Evolutionary conservation across 495 filamentous ascomycete species (phyloP).

Genomic region (Xylaria palmicola): DNA sequence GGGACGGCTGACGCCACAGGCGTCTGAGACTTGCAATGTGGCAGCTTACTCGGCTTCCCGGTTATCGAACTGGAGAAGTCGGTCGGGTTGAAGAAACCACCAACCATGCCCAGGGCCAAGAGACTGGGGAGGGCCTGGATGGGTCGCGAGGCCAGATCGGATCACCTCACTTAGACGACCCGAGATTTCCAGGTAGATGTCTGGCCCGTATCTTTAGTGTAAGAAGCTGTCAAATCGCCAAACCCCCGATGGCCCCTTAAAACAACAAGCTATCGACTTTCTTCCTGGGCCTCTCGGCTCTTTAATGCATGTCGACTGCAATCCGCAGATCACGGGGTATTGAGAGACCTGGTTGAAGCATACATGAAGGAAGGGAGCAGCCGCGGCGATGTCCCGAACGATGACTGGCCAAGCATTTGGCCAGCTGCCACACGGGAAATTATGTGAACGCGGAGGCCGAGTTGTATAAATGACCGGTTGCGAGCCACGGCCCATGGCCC

Average conservation of each 20-base stretch:
- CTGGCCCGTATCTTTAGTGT: neutral
- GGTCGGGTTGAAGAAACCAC: neutral
- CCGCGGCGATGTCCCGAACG: neutral
- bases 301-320: neutral
- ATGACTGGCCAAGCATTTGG: neutral
- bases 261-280: neutral
- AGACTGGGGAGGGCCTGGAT: slow-evolving; percentile 1
- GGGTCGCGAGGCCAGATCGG: slow-evolving; percentile 6
- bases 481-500: no score
- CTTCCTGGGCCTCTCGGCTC: slow-evolving; percentile 3
- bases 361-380: neutral
- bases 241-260: slow-evolving; percentile 1
- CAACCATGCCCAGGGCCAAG: neutral
- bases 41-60: slow-evolving; percentile 8
- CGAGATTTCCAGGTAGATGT: neutral
- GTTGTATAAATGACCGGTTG: no score
- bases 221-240: neutral
- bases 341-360: neutral
- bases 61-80: neutral
- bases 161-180: slow-evolving; percentile 1
- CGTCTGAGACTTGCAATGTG: slow-evolving; percentile 8
- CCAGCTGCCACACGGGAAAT: no score
- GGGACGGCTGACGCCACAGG: neutral
- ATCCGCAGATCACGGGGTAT: neutral
- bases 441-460: no score